Evolutionary conservation across 176 grass and related monocot genomes (phyloP).

Genomic region (Oryza glumipatula): DNA sequence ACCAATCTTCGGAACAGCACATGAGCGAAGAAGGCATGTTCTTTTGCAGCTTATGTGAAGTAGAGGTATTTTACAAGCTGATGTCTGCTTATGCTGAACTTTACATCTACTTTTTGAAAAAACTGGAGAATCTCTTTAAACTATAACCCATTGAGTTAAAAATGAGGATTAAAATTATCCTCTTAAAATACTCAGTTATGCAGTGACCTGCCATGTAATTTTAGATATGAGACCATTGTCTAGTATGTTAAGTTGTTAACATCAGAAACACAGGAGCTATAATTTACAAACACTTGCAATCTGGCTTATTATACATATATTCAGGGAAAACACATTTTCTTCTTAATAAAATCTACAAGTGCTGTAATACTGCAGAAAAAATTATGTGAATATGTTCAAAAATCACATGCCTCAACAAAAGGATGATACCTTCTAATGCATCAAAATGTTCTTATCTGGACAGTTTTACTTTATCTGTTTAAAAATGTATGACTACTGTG

Average conservation of each 20-base stretch:
- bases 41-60: constrained; percentile 82
- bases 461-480: background rate
- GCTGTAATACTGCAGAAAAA: background rate
- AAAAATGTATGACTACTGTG: constrained; percentile 5
- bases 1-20: constrained; percentile 56
- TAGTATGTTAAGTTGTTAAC: background rate
- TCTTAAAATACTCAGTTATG: background rate
- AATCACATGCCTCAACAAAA: background rate
- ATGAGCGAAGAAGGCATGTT: constrained; percentile 77
- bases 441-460: background rate
- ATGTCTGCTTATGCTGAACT: background rate
- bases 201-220: background rate
- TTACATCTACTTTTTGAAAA: background rate
- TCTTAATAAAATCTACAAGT: background rate
- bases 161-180: background rate
- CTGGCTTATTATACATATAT: background rate
- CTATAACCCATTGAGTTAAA: background rate
- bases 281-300: background rate
- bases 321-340: background rate
- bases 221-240: background rate
- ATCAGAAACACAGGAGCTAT: background rate
- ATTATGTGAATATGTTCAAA: background rate
- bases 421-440: background rate
- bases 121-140: background rate
- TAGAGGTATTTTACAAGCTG: constrained; percentile 49